Percentiles rank a stretch among this genome's conserved stretches.
phyloP scores from a whole-genome alignment of 1,139 yeast genomes.

The Wickerhamiella pararugosa region DNA sequence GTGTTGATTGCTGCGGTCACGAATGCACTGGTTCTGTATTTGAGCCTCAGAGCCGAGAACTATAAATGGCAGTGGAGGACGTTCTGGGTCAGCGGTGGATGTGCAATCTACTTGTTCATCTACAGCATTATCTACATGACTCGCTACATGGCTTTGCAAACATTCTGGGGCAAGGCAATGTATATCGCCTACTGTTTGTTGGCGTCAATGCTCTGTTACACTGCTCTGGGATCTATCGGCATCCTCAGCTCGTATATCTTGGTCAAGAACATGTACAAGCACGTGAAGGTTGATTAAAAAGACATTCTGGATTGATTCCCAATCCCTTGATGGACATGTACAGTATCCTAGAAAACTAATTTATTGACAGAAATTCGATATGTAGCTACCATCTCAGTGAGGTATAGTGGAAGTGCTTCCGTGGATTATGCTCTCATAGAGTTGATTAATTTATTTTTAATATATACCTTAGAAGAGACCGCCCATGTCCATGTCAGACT shows the following conservation, averaged over 20 bases:
- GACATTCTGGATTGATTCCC: not conserved
- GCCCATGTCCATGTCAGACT: constrained; percentile 19
- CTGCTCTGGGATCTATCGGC: constrained; percentile 82
- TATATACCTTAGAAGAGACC: constrained; percentile 16
- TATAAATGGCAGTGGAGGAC: constrained; percentile 98
- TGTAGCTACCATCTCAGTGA: too few species aligned
- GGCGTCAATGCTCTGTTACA: constrained; percentile 55
- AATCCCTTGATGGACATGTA: not conserved
- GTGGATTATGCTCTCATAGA: not conserved
- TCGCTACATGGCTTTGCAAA: constrained; percentile 48
- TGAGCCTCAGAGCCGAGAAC: constrained; percentile 77
- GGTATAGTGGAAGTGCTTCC: too few species aligned
- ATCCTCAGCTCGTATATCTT: constrained; percentile 61
- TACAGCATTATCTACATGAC: constrained; percentile 50
- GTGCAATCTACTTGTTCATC: constrained; percentile 67
- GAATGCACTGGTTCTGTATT: constrained; percentile 67
- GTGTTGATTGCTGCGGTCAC: constrained; percentile 68
- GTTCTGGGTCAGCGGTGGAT: constrained; percentile 77
- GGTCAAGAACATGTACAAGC: constrained; percentile 63
- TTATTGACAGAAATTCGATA: not conserved
- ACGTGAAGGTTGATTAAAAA: constrained; percentile 66
- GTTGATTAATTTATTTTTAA: not conserved
- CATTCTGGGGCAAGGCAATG: constrained; percentile 59
- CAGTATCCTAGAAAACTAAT: not conserved
- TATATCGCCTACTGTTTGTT: constrained; percentile 77